Base-by-base conservation (phyloP, 108 stramenopile genomes). In the Cyclotella choctawhatcheeana region DNA sequence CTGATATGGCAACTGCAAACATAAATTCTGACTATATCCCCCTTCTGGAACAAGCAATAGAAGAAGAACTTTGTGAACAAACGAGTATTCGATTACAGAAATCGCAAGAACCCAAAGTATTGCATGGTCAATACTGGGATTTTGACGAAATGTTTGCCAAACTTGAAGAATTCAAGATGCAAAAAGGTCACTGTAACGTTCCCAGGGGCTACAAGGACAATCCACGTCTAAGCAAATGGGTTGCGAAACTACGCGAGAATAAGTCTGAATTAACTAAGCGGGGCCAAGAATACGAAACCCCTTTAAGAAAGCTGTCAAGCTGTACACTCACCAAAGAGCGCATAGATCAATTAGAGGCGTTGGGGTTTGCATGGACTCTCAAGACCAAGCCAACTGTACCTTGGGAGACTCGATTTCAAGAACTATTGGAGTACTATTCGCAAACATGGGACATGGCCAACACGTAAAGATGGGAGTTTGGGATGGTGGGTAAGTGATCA, bases 141-240 rank as follows among this genome's bases (percentile, higher is more conserved):
- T 56, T 56, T 56, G 55, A 56, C 55, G 5, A 56, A 56, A 31
- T 56, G 30, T 56, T 56, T 30, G 13, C 16, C 4, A 56, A 56
- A 30, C 55, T 56, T 0, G 29, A 18, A 1, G 55, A 56, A 12
- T 56, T n/a, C 31, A 56, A 30, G n/a, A 1, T 0, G 0, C 27
- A 56, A 14, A 29, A 29, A 27, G 55, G 55, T 0, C 10, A 29
- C 12, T 56, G 55, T 30, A 56, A 56, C 29, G 55, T 56, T 1
- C 27, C 55, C 8, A 31, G 0, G 12, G 17, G 55, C 14, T 31
- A 56, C n/a, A 29, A 56, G 13, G 10, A 56, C 2, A 30, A 56
- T 30, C 12, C 17, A 56, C 55, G 55, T 1, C 29, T 56, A 14
- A 30, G 27, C 13, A 31, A 29, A 12, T 56, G 55, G 55, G 29